Conservation (phyloP, 1,284 basidiomycete genomes). For the Ustilago shanxiensis region DNA sequence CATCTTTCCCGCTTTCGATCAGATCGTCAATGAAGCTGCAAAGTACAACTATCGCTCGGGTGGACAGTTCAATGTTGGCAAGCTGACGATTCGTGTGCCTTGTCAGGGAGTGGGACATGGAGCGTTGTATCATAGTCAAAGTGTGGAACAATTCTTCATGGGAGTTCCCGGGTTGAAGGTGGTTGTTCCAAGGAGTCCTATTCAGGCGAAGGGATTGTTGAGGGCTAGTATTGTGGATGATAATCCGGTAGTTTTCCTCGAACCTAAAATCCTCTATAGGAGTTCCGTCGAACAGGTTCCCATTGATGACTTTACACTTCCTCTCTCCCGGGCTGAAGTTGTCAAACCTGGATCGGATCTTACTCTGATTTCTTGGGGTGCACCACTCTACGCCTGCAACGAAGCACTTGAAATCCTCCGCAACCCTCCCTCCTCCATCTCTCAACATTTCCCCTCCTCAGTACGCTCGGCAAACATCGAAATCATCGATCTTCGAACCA, state of each 20-base stretch:
- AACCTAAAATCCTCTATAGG: constrained; percentile 90
- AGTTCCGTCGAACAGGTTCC: constrained; percentile 94
- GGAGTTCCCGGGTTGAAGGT: constrained; percentile 87
- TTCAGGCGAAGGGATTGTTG: constrained; percentile 92
- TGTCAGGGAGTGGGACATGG: constrained; percentile 70
- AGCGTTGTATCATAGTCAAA: constrained; percentile 92
- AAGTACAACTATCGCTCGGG: constrained; percentile 92
- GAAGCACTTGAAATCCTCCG: constrained; percentile 79
- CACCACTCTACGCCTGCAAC: constrained; percentile 90
- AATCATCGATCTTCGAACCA: constrained; percentile 89
- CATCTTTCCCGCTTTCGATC: constrained; percentile 55
- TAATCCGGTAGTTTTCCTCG: constrained; percentile 93
- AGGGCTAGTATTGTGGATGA: constrained; percentile 88
- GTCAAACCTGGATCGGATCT: constrained; percentile 82
- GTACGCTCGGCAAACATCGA: constrained; percentile 83
- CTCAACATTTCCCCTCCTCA: constrained; percentile 78
- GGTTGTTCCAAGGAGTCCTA: constrained; percentile 90
- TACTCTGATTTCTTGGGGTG: constrained; percentile 90
- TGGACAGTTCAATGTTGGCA: constrained; percentile 84
- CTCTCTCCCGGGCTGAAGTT: constrained; percentile 82
- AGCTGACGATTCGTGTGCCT: constrained; percentile 82
- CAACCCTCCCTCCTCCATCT: constrained; percentile 78
- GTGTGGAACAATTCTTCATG: constrained; percentile 93
- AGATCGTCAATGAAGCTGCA: constrained; percentile 95
- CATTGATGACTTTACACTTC: constrained; percentile 84